These are phyloP conservation scores for Rhodomyrtus psidioides DNA, from an alignment of 441 rosid species.

Conservation along the genomic window DNA sequence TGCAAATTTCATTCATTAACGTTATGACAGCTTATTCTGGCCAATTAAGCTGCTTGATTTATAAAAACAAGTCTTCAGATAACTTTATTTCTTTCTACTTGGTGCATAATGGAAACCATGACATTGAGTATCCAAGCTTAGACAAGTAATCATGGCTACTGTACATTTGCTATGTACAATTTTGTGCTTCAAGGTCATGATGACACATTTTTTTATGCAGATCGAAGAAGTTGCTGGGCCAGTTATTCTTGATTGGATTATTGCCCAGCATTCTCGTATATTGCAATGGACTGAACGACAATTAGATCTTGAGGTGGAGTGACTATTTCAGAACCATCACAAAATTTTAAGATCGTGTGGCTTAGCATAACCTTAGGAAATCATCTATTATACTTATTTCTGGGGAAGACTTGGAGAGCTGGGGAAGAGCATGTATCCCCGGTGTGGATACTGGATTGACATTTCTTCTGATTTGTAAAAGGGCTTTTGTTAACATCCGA, in stretches of 20 bases:
- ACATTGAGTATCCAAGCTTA: neutral
- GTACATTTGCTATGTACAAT: neutral
- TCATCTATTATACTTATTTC: neutral
- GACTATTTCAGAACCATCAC: neutral
- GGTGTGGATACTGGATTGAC: neutral
- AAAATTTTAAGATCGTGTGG: neutral
- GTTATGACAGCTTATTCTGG: neutral
- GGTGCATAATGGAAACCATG: neutral
- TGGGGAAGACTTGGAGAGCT: neutral
- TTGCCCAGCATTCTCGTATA: constrained; percentile 83
- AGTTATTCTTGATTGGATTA: constrained; percentile 93
- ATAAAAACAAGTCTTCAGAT: neutral
- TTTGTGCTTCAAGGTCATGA: neutral
- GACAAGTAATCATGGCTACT: neutral
- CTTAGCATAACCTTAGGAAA: neutral
- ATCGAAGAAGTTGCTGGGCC: constrained; percentile 68
- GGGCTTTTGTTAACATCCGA: neutral
- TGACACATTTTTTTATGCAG: constrained; percentile 32
- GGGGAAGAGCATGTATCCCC: neutral
- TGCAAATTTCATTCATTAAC: neutral
- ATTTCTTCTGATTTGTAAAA: neutral
- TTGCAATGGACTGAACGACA: constrained; percentile 97
- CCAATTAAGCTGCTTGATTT: neutral
- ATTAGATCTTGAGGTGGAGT: constrained; percentile 86
- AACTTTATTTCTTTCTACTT: neutral